Conservation (phyloP, 2,329 filamentous ascomycete genomes). For the Xylaria sp. region DNA sequence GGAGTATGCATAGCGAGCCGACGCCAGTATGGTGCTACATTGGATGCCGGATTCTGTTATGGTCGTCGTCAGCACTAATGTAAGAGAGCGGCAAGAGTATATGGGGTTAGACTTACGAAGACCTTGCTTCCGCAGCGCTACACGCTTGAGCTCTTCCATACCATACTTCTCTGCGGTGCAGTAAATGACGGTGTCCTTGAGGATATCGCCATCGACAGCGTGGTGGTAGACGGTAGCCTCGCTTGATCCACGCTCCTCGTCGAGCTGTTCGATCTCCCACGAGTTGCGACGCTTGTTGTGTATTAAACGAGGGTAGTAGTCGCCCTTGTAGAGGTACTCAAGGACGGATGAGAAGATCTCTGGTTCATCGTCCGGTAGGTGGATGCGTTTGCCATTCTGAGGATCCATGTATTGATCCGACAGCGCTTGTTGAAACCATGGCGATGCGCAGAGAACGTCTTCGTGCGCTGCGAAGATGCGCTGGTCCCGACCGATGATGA, state of each 20-base stretch:
- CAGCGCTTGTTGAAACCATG: slow-evolving; percentile 75
- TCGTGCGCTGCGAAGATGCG: slow-evolving; percentile 92
- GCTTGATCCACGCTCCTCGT: slow-evolving; percentile 51
- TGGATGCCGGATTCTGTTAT: slow-evolving; percentile 73
- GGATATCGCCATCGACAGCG: slow-evolving; percentile 67
- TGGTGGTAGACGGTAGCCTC: slow-evolving; percentile 74
- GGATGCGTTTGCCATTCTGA: slow-evolving; percentile 70
- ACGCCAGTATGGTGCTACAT: slow-evolving; percentile 82
- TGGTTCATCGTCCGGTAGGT: slow-evolving; percentile 83
- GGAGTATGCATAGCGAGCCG: slow-evolving; percentile 87
- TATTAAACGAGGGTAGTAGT: slow-evolving; percentile 83
- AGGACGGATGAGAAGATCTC: slow-evolving; percentile 90
- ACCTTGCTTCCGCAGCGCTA: slow-evolving; percentile 87
- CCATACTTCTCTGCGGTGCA: slow-evolving; percentile 86
- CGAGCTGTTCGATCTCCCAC: slow-evolving; percentile 77
- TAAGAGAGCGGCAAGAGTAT: neutral
- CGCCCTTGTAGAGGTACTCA: slow-evolving; percentile 92
- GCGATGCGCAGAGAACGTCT: slow-evolving; percentile 77
- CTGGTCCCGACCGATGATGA: slow-evolving; percentile 80
- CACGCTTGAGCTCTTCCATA: slow-evolving; percentile 81
- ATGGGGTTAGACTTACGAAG: slow-evolving; percentile 61
- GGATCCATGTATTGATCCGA: slow-evolving; percentile 66
- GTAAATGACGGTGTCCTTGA: slow-evolving; percentile 91
- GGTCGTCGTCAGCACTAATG: slow-evolving; percentile 10
- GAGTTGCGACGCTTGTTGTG: slow-evolving; percentile 81